These are phyloP conservation scores for Desmodesmus armatus DNA, from an alignment of 139 green algal genomes.

Conservation along the genomic window DNA sequence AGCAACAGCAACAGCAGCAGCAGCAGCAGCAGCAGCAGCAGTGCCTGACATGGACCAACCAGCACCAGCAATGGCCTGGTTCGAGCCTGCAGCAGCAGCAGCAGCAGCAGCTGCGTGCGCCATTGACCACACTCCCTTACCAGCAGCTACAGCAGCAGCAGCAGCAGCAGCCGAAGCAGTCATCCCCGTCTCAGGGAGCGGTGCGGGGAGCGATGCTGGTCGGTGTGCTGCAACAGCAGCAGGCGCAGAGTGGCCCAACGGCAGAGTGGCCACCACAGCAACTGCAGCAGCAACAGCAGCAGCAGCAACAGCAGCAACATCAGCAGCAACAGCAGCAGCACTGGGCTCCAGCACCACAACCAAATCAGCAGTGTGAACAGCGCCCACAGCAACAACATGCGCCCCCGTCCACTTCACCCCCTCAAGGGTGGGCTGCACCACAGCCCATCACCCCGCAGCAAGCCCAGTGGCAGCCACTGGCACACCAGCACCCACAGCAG, in stretches of 20 bases:
- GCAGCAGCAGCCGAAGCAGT: not conserved
- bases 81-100: not conserved
- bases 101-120: slow-evolving; percentile 4
- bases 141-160: slow-evolving; percentile 2
- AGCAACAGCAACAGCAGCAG: not conserved
- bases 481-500: not conserved
- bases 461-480: no score
- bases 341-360: not conserved
- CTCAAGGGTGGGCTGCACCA: no score
- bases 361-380: not conserved
- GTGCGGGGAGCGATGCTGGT: not conserved
- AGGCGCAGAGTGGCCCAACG: not conserved
- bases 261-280: not conserved
- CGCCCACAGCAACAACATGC: slow-evolving; percentile 18
- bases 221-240: not conserved
- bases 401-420: no score
- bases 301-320: not conserved
- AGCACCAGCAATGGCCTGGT: not conserved
- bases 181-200: not conserved
- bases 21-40: not conserved
- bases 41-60: not conserved
- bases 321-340: not conserved
- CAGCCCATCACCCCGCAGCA: no score
- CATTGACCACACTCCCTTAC: slow-evolving; percentile 2
- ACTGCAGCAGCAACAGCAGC: not conserved